phyloP scores from a whole-genome alignment of 306 rosid species.

The Benincasa hispida region DNA sequence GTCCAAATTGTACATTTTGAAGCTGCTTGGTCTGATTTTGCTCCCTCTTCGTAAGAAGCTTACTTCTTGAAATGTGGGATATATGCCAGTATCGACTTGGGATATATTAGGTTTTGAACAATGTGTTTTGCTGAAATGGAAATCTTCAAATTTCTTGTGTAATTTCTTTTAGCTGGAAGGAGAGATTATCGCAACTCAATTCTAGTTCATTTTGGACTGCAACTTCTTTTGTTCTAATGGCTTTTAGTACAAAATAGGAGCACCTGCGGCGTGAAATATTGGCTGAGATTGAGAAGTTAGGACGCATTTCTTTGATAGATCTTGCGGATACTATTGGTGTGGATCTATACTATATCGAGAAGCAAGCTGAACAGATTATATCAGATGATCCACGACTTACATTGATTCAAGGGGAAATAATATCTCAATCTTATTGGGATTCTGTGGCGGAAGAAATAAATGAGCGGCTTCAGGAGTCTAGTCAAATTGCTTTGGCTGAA shows the following conservation, averaged over 20 bases:
- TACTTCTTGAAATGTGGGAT: neutral
- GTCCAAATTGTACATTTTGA: neutral
- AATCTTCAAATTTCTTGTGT: neutral
- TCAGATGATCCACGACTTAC: conserved; percentile 44
- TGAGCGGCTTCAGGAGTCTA: conserved; percentile 94
- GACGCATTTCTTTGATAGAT: conserved; percentile 78
- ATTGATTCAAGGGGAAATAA: conserved; percentile 79
- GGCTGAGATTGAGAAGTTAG: conserved; percentile 54
- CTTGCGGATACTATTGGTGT: conserved; percentile 75
- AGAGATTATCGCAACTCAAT: neutral
- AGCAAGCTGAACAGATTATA: conserved; percentile 49
- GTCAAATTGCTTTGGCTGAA: conserved; percentile 86
- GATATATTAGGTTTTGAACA: neutral
- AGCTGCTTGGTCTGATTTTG: neutral
- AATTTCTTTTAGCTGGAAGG: neutral
- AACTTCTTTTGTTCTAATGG: neutral
- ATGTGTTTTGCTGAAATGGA: neutral
- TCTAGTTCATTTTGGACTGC: neutral
- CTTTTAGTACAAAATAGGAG: conserved; percentile 35
- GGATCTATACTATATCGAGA: conserved; percentile 82
- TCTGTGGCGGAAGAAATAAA: conserved; percentile 75
- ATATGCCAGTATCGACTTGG: neutral
- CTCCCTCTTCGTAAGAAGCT: neutral
- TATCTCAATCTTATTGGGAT: conserved; percentile 81
- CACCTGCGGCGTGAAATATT: conserved; percentile 74